A percentile compares a stretch with the other conserved stretches of the same genome.
phyloP scores from a whole-genome alignment of 106 monocot genomes.

The Xerophyta viscosa region DNA sequence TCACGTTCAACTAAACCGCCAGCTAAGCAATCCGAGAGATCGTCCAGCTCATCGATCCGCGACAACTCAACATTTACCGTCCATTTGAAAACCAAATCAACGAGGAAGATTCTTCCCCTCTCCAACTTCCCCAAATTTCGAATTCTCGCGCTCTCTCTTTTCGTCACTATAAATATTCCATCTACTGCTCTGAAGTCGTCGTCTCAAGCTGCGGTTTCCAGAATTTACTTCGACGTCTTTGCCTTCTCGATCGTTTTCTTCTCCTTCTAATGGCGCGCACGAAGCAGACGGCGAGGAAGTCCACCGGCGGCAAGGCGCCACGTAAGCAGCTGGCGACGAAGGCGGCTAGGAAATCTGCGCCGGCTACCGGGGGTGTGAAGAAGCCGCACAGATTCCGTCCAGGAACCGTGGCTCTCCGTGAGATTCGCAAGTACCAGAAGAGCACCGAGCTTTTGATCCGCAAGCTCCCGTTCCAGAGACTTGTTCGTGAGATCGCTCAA shows the following conservation, averaged over 20 bases:
- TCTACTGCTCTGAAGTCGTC: background rate
- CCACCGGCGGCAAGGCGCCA: constrained; percentile 7
- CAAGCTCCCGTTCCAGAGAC: constrained; percentile 7
- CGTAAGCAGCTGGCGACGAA: constrained; percentile 10
- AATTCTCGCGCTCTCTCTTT: background rate
- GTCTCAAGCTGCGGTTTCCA: no score
- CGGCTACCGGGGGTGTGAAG: constrained; percentile 8
- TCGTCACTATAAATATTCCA: background rate
- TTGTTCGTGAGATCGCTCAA: constrained; percentile 11
- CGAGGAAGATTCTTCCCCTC: background rate
- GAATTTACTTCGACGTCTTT: background rate
- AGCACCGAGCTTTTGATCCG: constrained; percentile 9
- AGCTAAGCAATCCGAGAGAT: background rate
- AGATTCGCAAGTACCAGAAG: constrained; percentile 13
- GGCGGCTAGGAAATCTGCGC: constrained; percentile 8
- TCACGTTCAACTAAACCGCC: no score
- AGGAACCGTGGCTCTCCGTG: constrained; percentile 3
- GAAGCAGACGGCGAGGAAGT: constrained; percentile 8
- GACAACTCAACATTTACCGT: background rate
- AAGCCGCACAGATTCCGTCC: constrained; percentile 7
- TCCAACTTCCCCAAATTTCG: background rate
- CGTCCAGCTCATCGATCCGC: background rate
- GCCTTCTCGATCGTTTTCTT: background rate
- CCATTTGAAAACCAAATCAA: background rate
- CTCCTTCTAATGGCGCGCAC: constrained; percentile 9